These are phyloP conservation scores for Pseudozyma sp. DNA, from an alignment of 1,284 basidiomycete genomes.

Conservation along the genomic window DNA sequence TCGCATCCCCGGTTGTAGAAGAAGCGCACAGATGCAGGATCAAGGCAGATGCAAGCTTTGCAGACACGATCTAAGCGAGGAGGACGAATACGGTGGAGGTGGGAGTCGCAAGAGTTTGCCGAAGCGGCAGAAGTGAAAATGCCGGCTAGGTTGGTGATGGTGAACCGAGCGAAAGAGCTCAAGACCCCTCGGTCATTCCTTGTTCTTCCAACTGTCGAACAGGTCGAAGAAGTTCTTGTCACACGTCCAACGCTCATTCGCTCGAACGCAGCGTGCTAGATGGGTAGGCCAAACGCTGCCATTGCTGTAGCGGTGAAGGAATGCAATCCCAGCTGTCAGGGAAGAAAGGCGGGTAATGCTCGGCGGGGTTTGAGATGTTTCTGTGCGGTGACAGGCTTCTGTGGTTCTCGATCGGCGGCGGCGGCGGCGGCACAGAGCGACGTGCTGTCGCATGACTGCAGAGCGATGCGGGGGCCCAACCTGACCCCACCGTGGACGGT, in stretches of 20 bases:
- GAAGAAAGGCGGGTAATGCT: too few relatives aligned
- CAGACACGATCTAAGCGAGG: conserved; percentile 2
- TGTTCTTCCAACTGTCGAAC: too few relatives aligned
- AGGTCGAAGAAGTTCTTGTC: too few relatives aligned
- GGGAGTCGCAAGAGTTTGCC: background rate
- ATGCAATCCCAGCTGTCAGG: too few relatives aligned
- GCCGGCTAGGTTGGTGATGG: background rate
- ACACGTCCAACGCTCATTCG: too few relatives aligned
- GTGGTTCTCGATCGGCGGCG: conserved; percentile 5
- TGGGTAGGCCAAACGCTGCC: too few relatives aligned
- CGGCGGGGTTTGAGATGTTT: conserved; percentile 3
- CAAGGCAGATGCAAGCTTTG: background rate
- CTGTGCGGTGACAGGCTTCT: background rate
- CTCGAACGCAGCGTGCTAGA: too few relatives aligned
- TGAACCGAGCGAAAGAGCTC: background rate
- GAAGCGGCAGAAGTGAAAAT: background rate
- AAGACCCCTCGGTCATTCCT: too few relatives aligned
- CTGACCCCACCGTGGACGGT: too few relatives aligned
- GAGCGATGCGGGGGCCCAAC: conserved; percentile 8
- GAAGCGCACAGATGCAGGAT: background rate
- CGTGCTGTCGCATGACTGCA: background rate
- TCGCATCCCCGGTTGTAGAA: conserved; percentile 5
- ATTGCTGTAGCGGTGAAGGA: too few relatives aligned
- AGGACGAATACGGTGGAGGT: conserved; percentile 1
- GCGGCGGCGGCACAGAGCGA: background rate